Evolutionary conservation across 192 early-diverging fungal genomes (phyloP).

Genomic region (Dissophora ornata): DNA sequence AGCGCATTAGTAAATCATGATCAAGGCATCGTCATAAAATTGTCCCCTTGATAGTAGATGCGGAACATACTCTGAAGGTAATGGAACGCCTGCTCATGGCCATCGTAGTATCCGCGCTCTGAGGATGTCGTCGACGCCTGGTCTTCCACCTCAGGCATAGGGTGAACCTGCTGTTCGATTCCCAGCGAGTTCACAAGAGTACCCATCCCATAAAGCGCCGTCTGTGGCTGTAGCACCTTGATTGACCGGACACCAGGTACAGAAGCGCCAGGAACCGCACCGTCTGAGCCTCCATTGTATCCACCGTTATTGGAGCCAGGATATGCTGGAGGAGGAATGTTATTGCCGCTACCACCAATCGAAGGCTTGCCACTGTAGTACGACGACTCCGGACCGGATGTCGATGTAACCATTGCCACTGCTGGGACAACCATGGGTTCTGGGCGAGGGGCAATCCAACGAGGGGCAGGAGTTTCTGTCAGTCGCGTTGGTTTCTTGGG

Average conservation of each 20-base stretch:
- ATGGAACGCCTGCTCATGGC: slow-evolving; percentile 9
- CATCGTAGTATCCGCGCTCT: slow-evolving; percentile 9
- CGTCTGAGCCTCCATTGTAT: background rate
- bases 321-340: background rate
- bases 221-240: slow-evolving; percentile 37
- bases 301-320: background rate
- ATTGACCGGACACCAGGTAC: slow-evolving; percentile 4
- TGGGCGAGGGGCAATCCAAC: slow-evolving; percentile 48
- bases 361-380: slow-evolving; percentile 20
- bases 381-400: slow-evolving; percentile 1
- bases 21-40: too few species aligned
- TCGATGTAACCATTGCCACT: slow-evolving; percentile 11
- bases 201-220: slow-evolving; percentile 46
- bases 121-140: background rate
- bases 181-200: slow-evolving; percentile 36
- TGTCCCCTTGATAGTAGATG: background rate
- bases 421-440: background rate
- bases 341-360: background rate
- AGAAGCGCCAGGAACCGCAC: background rate
- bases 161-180: slow-evolving; percentile 40
- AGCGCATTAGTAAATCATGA: background rate
- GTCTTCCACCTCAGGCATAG: background rate
- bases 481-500: slow-evolving; percentile 43
- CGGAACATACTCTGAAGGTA: slow-evolving; percentile 43
- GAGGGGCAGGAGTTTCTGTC: slow-evolving; percentile 21